A percentile compares a stretch with the other conserved stretches of the same genome.
Evolutionary conservation across 495 filamentous ascomycete species (phyloP).

Genomic region (Jackrogersella multiformis): DNA sequence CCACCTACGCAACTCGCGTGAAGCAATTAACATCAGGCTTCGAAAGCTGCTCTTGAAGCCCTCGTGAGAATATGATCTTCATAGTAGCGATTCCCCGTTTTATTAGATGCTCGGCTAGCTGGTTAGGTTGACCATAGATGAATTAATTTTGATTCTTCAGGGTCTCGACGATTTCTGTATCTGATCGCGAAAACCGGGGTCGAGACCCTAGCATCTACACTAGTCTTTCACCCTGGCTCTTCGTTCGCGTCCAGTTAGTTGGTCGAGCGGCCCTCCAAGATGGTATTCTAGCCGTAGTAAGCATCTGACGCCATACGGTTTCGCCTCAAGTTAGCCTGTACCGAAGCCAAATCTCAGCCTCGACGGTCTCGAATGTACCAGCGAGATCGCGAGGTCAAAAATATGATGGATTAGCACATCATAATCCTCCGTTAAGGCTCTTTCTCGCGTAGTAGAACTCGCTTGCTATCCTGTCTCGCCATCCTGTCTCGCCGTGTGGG

Average conservation of each 20-base stretch:
- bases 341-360: not conserved
- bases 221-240: not conserved
- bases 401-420: not conserved
- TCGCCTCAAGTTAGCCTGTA: slow-evolving; percentile 3
- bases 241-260: slow-evolving; percentile 2
- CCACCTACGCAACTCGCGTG: no score
- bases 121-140: no score
- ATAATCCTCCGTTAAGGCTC: no score
- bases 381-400: not conserved
- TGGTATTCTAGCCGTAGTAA: slow-evolving; percentile 15
- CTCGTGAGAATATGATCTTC: slow-evolving; percentile 3
- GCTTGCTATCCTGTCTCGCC: not conserved
- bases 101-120: slow-evolving; percentile 16
- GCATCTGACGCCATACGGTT: not conserved
- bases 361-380: not conserved
- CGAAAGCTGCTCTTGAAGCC: not conserved
- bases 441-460: not conserved
- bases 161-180: slow-evolving; percentile 5
- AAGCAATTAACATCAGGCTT: not conserved
- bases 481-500: slow-evolving; percentile 11
- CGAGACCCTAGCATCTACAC: not conserved
- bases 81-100: slow-evolving; percentile 1
- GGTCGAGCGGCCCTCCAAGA: slow-evolving; percentile 5
- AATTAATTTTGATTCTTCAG: slow-evolving; percentile 5
- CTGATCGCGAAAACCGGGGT: slow-evolving; percentile 13